Base-by-base conservation (phyloP, 2,329 filamentous ascomycete species). In the Alternaria brassicae region DNA sequence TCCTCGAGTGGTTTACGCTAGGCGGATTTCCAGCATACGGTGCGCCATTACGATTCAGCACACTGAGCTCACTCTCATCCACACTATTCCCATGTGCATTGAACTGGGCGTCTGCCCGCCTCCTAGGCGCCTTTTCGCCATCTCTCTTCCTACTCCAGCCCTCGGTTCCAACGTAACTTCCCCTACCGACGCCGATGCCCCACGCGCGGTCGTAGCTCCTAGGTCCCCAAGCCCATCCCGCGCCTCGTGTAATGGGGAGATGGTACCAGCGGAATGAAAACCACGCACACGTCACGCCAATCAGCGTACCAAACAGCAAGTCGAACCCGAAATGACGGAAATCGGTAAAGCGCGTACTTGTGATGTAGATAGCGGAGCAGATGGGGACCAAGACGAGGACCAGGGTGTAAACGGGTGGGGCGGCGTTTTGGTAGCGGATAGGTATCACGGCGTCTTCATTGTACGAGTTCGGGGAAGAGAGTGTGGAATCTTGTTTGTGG, bases 261-360 rank as follows among this genome's bases (percentile, higher is more conserved):
- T 97, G 92, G 74, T 97, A 97, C 81, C 89, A 92, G 23, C 91
- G 84, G 81, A 97, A 97, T 3, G 89, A 86, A 67, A 94, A 88
- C 74, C 89, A 88, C 19, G 91, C 86, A 36, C 86, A 86, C 42
- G 88, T 78, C 13, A 89, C 84, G 8, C 94, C 94, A 62, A 97
- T 90, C 12, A 91, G 66, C 55, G 89, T 90, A n/a, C 94, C 94
- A 63, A 91, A 92, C 2, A 97, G 79, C 65, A 97, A 91, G 66
- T 98, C 94, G 75, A 97, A 94, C n/a, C 89, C 93, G 75, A 94
- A 91, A 77, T 98, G 94, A 37, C 91, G 88, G 80, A 89, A 96
- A 77, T 97, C 89, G 60, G 89, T 93, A 85, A 90, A 98, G 10
- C 94, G 90, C 1, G 92, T 94, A 27, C 89, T 87, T n/a, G 89